Evolutionary conservation across 768 basidiomycete species (phyloP).

Genomic region (Gloeostereum incarnatum): DNA sequence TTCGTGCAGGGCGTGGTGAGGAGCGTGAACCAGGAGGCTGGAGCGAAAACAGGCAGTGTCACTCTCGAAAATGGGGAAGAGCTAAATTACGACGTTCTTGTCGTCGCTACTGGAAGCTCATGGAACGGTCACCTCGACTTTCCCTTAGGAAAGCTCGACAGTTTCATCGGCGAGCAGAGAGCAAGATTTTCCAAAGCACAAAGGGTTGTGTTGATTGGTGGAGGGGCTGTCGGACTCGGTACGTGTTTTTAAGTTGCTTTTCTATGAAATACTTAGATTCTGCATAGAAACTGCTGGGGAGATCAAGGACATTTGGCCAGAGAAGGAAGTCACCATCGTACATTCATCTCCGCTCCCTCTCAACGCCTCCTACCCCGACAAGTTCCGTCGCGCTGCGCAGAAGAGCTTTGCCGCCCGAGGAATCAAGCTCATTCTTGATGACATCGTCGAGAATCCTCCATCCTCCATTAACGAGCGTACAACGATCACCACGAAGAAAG

Average conservation of each 20-base stretch:
- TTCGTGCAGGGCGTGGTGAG: slow-evolving; percentile 28
- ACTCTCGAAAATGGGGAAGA: slow-evolving; percentile 39
- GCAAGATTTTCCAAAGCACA: slow-evolving; percentile 24
- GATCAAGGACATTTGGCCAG: slow-evolving; percentile 13
- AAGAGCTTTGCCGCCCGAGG: slow-evolving; percentile 21
- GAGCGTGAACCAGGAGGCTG: slow-evolving; percentile 19
- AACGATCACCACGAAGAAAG: slow-evolving; percentile 30
- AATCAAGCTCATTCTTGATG: slow-evolving; percentile 24
- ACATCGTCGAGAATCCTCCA: slow-evolving; percentile 29
- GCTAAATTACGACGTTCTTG: slow-evolving; percentile 43
- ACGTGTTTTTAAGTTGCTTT: slow-evolving; percentile 11
- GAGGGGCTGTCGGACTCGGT: slow-evolving; percentile 48
- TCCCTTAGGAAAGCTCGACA: slow-evolving; percentile 27
- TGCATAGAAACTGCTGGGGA: slow-evolving; percentile 16
- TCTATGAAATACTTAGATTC: neutral
- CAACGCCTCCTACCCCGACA: slow-evolving; percentile 30
- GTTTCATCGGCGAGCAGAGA: slow-evolving; percentile 19
- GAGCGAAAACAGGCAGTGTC: slow-evolving; percentile 31
- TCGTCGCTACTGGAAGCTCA: slow-evolving; percentile 60
- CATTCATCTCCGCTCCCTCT: slow-evolving; percentile 31
- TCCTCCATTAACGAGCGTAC: slow-evolving; percentile 26
- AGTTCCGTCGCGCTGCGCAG: slow-evolving; percentile 29
- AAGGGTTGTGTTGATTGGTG: slow-evolving; percentile 45
- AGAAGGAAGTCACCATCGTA: slow-evolving; percentile 32
- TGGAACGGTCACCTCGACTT: slow-evolving; percentile 46